Evolutionary conservation across 305 asterid species (phyloP).

Genomic region (Fraxinus latifolia): DNA sequence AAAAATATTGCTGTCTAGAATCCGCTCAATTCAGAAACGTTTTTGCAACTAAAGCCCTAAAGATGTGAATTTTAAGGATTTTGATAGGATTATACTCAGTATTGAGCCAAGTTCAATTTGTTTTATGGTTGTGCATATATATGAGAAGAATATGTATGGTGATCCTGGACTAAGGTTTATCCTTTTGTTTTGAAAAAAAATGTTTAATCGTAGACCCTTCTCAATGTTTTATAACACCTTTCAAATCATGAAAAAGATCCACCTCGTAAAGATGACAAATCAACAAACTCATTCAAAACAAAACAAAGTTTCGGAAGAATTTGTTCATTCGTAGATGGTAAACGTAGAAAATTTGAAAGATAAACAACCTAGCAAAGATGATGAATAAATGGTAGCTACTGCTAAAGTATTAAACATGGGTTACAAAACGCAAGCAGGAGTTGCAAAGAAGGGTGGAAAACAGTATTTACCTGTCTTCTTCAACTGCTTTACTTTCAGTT

Average conservation of each 20-base stretch:
- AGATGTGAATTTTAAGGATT: background rate
- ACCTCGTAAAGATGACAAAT: background rate
- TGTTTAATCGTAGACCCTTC: background rate
- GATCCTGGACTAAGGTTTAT: background rate
- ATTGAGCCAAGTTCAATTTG: background rate
- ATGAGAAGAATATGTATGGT: background rate
- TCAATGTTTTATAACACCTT: background rate
- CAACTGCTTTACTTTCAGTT: constrained; percentile 47
- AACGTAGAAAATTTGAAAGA: background rate
- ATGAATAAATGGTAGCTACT: background rate
- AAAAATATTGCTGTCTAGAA: background rate
- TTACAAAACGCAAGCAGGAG: background rate
- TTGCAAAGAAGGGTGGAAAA: background rate
- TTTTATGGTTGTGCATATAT: background rate
- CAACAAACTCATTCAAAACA: background rate
- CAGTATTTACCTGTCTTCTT: constrained; percentile 56
- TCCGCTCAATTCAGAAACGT: background rate
- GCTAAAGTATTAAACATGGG: background rate
- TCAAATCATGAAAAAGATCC: background rate
- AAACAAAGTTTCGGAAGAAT: background rate
- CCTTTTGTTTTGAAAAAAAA: background rate
- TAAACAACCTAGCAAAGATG: background rate
- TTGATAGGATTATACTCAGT: background rate
- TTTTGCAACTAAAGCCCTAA: background rate
- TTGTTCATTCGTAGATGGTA: background rate